These are phyloP conservation scores for Mortierella sp. DNA, from an alignment of 371 early-diverging fungal species.

Conservation along the genomic window DNA sequence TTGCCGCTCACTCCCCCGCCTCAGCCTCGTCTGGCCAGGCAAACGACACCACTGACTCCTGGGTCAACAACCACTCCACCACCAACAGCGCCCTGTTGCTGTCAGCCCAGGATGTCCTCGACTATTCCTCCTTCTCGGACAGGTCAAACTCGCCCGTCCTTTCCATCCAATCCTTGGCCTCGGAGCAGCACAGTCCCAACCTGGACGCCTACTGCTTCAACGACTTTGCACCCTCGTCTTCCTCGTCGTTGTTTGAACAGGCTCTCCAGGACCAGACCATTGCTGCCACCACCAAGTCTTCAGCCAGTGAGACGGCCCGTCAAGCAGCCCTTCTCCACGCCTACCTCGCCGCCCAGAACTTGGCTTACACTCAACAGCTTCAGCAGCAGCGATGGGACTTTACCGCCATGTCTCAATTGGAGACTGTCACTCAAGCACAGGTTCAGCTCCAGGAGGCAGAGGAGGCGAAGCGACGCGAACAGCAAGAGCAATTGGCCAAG, in stretches of 20 bases:
- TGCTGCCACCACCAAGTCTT: conserved; percentile 14
- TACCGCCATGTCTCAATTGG: conserved; percentile 12
- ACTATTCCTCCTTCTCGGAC: conserved; percentile 53
- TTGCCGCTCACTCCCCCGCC: conserved; percentile 25
- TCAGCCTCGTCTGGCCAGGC: conserved; percentile 7
- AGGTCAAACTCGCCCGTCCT: conserved; percentile 42
- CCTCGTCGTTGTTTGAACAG: conserved; percentile 5
- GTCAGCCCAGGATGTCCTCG: conserved; percentile 41
- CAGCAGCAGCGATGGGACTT: conserved; percentile 26
- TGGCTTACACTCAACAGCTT: conserved; percentile 29
- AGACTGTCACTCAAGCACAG: conserved; percentile 12
- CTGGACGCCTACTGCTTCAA: conserved; percentile 33
- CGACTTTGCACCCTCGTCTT: conserved; percentile 33
- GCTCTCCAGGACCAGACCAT: background rate
- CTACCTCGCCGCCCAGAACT: conserved; percentile 38
- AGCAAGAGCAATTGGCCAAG: conserved; percentile 16
- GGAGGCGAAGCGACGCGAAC: conserved; percentile 15
- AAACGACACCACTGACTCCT: conserved; percentile 16
- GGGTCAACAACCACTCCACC: conserved; percentile 37
- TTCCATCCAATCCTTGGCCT: conserved; percentile 42
- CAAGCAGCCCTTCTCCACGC: conserved; percentile 56
- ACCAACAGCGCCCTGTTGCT: no score
- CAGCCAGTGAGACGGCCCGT: conserved; percentile 38
- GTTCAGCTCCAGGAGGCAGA: conserved; percentile 9
- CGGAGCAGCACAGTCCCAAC: conserved; percentile 44